Conservation (phyloP, 2,329 filamentous ascomycete genomes). For the Cladosporium austrohemisphaericum region DNA sequence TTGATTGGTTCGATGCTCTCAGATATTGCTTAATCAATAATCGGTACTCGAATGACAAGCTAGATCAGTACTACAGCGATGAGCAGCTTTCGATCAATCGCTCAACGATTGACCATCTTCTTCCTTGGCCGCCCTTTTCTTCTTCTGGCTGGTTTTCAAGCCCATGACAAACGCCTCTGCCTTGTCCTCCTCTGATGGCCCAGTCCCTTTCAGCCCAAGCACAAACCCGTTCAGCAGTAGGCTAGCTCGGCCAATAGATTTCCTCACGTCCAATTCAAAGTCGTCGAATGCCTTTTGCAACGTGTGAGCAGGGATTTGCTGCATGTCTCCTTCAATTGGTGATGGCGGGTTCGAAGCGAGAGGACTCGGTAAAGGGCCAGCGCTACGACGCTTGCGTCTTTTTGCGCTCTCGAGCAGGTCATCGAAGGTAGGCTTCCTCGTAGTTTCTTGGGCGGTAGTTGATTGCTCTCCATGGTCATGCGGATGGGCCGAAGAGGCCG, state of each 20-base stretch:
- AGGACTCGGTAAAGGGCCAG: conserved; percentile 23
- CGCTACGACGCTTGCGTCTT: conserved; percentile 26
- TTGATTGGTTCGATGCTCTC: too few relatives aligned
- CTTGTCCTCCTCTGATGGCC: conserved; percentile 17
- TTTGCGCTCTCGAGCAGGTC: conserved; percentile 28
- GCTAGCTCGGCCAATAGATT: conserved; percentile 19
- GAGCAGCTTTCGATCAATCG: conserved; percentile 9
- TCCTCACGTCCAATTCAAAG: conserved; percentile 26
- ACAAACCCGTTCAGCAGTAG: conserved; percentile 16
- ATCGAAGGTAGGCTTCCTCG: conserved; percentile 26
- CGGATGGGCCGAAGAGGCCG: not conserved
- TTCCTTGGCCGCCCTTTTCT: not conserved
- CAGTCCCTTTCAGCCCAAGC: not conserved
- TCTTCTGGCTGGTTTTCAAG: conserved; percentile 18
- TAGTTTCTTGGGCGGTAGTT: conserved; percentile 18
- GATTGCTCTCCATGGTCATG: not conserved
- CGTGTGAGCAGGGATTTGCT: not conserved
- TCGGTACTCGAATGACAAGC: too few relatives aligned
- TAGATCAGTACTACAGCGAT: too few relatives aligned
- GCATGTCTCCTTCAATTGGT: conserved; percentile 2
- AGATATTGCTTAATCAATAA: too few relatives aligned
- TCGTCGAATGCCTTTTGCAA: conserved; percentile 26
- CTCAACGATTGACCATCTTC: conserved; percentile 11
- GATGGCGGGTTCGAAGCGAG: conserved; percentile 26
- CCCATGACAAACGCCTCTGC: conserved; percentile 21